Conservation (phyloP, 2,329 filamentous ascomycete genomes). For the Tympanopsis confertula region DNA sequence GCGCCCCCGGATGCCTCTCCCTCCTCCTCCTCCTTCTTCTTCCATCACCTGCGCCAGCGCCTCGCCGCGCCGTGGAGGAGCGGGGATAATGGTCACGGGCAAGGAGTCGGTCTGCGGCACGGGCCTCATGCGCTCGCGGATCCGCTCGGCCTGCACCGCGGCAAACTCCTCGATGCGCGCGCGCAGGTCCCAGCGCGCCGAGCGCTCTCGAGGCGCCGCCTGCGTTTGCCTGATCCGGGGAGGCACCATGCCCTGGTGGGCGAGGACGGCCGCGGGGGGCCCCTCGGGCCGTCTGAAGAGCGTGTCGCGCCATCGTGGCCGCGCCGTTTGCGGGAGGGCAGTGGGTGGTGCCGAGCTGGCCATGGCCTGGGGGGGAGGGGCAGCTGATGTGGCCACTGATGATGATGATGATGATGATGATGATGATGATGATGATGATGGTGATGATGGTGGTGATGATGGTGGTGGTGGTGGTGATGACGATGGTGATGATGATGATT, state of each 20-base stretch:
- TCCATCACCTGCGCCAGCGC: constrained; percentile 44
- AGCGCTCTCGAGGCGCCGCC: constrained; percentile 12
- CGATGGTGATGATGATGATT: too few species aligned
- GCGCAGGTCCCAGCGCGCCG: constrained; percentile 40
- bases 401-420: too few species aligned
- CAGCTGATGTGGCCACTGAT: too few species aligned
- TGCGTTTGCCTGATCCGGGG: constrained; percentile 9
- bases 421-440: too few species aligned
- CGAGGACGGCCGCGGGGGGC: not conserved
- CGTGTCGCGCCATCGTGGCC: not conserved
- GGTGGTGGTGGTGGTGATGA: too few species aligned
- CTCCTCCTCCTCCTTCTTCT: constrained; percentile 28
- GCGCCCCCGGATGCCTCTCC: not conserved
- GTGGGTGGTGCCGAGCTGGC: too few species aligned
- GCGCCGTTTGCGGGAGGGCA: too few species aligned
- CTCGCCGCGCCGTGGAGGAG: constrained; percentile 43
- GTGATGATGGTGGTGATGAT: too few species aligned
- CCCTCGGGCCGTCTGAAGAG: not conserved
- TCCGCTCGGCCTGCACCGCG: constrained; percentile 44
- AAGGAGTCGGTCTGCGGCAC: constrained; percentile 41
- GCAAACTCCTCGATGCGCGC: constrained; percentile 49
- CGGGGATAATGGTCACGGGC: constrained; percentile 48
- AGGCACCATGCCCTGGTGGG: constrained; percentile 15
- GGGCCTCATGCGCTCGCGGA: constrained; percentile 42
- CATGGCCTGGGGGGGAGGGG: too few species aligned